phyloP scores from a whole-genome alignment of 192 early-diverging fungal genomes.

The Coemansia umbellata region DNA sequence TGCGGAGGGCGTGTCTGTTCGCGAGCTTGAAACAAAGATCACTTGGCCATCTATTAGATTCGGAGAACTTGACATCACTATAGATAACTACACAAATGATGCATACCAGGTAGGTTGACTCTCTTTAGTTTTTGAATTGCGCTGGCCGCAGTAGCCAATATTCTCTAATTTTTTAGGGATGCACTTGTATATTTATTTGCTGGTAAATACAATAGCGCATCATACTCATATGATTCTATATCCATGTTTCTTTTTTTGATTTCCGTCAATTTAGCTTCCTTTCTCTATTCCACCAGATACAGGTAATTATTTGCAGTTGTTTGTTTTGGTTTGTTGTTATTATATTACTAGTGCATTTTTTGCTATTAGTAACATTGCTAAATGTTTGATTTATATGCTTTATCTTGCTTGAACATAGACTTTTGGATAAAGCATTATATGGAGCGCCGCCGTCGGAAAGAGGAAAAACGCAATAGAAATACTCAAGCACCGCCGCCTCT shows the following conservation, averaged over 20 bases:
- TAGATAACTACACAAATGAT: neutral
- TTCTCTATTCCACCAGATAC: conserved; percentile 25
- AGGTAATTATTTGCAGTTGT: conserved; percentile 16
- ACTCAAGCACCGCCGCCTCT: neutral
- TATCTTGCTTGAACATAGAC: conserved; percentile 2
- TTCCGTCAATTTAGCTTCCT: conserved; percentile 14
- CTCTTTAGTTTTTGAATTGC: too few species aligned
- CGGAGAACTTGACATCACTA: conserved; percentile 18
- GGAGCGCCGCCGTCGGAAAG: conserved; percentile 24
- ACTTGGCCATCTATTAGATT: conserved; percentile 11
- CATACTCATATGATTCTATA: too few species aligned
- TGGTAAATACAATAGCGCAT: too few species aligned
- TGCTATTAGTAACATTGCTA: too few species aligned
- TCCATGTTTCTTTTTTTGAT: neutral
- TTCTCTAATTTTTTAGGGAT: too few species aligned
- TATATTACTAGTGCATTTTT: neutral
- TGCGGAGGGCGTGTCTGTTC: neutral
- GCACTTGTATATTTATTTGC: too few species aligned
- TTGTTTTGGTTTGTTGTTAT: neutral
- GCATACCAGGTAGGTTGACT: conserved; percentile 12
- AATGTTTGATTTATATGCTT: neutral
- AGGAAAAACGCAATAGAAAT: neutral
- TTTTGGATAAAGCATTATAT: conserved; percentile 20
- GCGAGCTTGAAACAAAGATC: neutral
- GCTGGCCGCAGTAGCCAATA: too few species aligned